These are phyloP conservation scores for Emmonsiellopsis sp. DNA, from an alignment of 2,329 filamentous ascomycete genomes.

Conservation along the genomic window DNA sequence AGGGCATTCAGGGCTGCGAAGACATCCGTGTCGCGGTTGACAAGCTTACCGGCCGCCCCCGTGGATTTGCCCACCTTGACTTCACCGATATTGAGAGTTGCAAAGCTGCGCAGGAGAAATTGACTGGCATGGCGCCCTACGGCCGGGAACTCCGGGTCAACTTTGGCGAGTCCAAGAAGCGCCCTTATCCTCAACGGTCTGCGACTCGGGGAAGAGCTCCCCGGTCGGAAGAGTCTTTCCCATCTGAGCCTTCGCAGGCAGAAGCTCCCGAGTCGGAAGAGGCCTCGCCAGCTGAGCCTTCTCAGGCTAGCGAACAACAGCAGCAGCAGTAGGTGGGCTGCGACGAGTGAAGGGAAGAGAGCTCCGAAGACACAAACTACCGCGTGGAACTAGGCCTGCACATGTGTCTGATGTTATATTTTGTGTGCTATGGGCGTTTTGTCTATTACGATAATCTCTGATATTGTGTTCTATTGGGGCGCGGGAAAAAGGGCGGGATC, in stretches of 20 bases:
- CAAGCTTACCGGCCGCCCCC: slow-evolving; percentile 65
- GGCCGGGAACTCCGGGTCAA: slow-evolving; percentile 58
- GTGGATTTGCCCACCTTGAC: slow-evolving; percentile 78
- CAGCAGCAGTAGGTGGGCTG: background rate
- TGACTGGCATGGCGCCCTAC: slow-evolving; percentile 52
- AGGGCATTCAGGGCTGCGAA: slow-evolving; percentile 56
- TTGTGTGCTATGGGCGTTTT: slow-evolving; percentile 2
- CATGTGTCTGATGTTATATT: slow-evolving; percentile 1
- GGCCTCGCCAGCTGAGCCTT: background rate
- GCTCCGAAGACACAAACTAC: background rate
- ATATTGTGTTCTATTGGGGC: background rate
- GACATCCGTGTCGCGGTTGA: slow-evolving; percentile 79
- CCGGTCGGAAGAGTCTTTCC: background rate
- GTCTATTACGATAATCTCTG: background rate
- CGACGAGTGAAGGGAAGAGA: background rate
- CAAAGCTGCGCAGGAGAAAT: slow-evolving; percentile 45
- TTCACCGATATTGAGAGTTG: slow-evolving; percentile 62
- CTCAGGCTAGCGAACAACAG: background rate
- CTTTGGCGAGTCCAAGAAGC: slow-evolving; percentile 35
- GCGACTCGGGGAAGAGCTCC: no score
- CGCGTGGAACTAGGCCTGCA: background rate
- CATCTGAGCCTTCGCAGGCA: background rate
- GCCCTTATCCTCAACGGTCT: no score
- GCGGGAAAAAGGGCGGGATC: background rate
- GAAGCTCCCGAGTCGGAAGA: background rate